Evolutionary conservation across 352 stramenopile genomes (phyloP).

Genomic region (Globisporangium cederbergense): DNA sequence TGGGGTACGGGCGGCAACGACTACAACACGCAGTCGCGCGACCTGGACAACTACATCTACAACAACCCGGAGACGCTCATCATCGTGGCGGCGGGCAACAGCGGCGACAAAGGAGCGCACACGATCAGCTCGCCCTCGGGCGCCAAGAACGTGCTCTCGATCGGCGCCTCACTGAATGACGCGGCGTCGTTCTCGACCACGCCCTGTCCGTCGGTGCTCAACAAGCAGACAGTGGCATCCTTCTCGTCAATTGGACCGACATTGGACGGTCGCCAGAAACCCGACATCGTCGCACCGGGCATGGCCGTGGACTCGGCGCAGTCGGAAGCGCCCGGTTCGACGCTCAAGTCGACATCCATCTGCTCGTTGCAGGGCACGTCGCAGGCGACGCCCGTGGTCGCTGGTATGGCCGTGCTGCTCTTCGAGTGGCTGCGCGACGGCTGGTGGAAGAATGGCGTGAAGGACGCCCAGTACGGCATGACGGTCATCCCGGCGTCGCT

Average conservation of each 20-base stretch:
- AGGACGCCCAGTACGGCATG: constrained; percentile 56
- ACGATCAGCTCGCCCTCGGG: constrained; percentile 83
- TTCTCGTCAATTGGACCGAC: constrained; percentile 86
- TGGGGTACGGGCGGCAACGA: constrained; percentile 77
- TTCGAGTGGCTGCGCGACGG: constrained; percentile 80
- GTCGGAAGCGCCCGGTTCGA: constrained; percentile 54
- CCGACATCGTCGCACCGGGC: constrained; percentile 84
- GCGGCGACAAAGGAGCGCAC: constrained; percentile 62
- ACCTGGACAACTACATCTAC: constrained; percentile 83
- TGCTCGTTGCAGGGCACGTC: constrained; percentile 80
- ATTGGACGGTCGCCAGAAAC: constrained; percentile 81
- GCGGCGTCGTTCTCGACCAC: constrained; percentile 44
- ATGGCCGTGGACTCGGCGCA: constrained; percentile 77
- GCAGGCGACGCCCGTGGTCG: constrained; percentile 70
- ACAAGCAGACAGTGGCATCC: constrained; percentile 68
- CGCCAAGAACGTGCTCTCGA: constrained; percentile 84
- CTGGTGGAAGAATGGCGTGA: constrained; percentile 68
- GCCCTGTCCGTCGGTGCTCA: constrained; percentile 56
- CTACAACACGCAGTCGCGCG: constrained; percentile 76
- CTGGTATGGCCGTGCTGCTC: constrained; percentile 68
- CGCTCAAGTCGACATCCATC: constrained; percentile 44
- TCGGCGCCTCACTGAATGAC: constrained; percentile 73
- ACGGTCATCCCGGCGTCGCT: constrained; percentile 54
- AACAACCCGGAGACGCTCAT: constrained; percentile 83
- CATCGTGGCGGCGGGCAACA: constrained; percentile 88